These are phyloP conservation scores for Neophaeococcomyces aloes DNA, from an alignment of 2,329 filamentous ascomycete species.

Conservation along the genomic window DNA sequence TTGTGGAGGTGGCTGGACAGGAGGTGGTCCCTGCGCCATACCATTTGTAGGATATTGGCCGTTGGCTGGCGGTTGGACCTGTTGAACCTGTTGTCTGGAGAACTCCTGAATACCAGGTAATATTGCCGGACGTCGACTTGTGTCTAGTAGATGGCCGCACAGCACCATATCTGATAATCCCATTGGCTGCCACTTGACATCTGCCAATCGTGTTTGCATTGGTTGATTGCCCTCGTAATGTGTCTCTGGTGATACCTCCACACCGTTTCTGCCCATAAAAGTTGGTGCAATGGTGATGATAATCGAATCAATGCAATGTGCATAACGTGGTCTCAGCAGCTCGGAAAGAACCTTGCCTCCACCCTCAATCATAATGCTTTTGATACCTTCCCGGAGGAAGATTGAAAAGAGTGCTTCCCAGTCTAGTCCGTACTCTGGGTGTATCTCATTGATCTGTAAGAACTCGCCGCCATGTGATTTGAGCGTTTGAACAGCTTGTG, in stretches of 20 bases:
- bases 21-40: not conserved
- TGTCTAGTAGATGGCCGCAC: conserved; percentile 51
- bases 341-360: conserved; percentile 74
- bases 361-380: conserved; percentile 85
- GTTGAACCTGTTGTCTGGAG: conserved; percentile 2
- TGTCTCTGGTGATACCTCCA: conserved; percentile 60
- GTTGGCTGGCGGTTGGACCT: not conserved
- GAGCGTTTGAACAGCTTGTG: conserved; percentile 35
- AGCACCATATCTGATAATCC: conserved; percentile 69
- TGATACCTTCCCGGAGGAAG: conserved; percentile 50
- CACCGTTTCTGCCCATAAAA: conserved; percentile 76
- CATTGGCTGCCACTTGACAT: conserved; percentile 64
- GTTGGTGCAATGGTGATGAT: conserved; percentile 83
- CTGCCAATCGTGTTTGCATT: conserved; percentile 51
- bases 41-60: not conserved
- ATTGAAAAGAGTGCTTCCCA: conserved; percentile 56
- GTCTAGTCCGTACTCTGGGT: conserved; percentile 23
- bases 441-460: conserved; percentile 27
- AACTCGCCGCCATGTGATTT: conserved; percentile 39
- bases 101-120: conserved; percentile 8
- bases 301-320: conserved; percentile 60
- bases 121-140: not conserved
- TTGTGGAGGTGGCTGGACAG: not conserved
- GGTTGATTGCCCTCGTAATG: conserved; percentile 42
- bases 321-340: conserved; percentile 54